Evolutionary conservation across 371 early-diverging fungal genomes (phyloP), one percentile per base, ranked within the genome.

Genomic region (Syncephalastrum sp.): DNA sequence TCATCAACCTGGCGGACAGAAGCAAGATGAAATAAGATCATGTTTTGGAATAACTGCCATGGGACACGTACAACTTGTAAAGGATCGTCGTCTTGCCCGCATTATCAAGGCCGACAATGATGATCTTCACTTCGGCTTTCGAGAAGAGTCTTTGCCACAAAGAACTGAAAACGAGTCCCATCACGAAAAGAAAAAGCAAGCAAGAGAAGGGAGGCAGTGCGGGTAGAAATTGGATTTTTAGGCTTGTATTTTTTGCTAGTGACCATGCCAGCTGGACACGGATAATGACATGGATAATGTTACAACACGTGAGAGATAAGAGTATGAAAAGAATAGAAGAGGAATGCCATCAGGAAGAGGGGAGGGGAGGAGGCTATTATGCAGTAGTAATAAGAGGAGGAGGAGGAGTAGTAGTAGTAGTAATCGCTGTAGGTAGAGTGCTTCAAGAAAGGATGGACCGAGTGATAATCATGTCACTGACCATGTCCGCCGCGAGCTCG

Each of bases 71-170:
- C 77, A 77, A 77, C 66, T 86, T 86, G 68, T 86, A 88, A 16
- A 87, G 68, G 58, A 86, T 85, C 66, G 87, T 93, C 50, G 95
- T 96, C 77, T 97, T 97, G 50, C 96, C 97, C 14, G 96, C 93
- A 63, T 92, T 93, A 66, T 96, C 96, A 53, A 94, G 79, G 4
- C 97, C 96, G 19, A 96, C 87, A 80, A 95, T 92, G 56, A 95
- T 82, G 59, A 96, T 86, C 63, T 91, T 91, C 72, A 95, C 85
- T 72, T 93, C 91, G 53, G 87, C 84, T 68, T 89, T 77, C n/a
- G 78, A 77, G 44, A 77, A 77, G 14, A 74, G 54, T 13, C 57
- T 57, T 27, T 62, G 70, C 78, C 78, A 77, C 54, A 77, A 60
- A 53, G 60, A 63, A 50, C 74, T 77, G 52, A 74, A 77, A 24